Conservation (phyloP, 2,329 filamentous ascomycete genomes). For the Xylaria sp. region DNA sequence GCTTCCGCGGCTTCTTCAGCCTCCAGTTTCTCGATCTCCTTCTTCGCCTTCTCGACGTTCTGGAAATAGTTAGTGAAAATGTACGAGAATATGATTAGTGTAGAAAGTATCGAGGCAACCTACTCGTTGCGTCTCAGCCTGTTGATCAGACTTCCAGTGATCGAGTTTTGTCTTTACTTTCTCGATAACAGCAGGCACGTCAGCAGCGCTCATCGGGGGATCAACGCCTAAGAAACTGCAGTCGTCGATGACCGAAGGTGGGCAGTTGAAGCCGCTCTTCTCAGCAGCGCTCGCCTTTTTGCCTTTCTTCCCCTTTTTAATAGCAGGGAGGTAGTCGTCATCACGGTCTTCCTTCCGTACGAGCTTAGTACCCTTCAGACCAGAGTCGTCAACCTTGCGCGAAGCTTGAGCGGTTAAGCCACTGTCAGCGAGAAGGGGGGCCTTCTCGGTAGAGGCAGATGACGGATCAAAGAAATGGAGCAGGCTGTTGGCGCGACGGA, state of each 20-base stretch:
- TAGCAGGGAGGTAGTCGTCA: conserved; percentile 84
- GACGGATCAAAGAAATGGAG: conserved; percentile 91
- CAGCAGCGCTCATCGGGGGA: conserved; percentile 85
- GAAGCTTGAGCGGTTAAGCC: conserved; percentile 82
- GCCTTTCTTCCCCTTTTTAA: conserved; percentile 89
- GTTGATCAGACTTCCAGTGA: conserved; percentile 92
- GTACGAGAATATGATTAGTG: conserved; percentile 19
- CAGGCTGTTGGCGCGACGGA: conserved; percentile 86
- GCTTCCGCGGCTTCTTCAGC: conserved; percentile 67
- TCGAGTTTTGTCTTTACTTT: conserved; percentile 93
- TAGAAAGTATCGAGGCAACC: conserved; percentile 51
- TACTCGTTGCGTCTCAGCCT: conserved; percentile 89
- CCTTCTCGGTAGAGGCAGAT: conserved; percentile 72
- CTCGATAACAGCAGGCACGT: conserved; percentile 82
- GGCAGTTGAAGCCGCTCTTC: conserved; percentile 78
- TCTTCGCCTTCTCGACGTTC: conserved; percentile 97
- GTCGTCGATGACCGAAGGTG: conserved; percentile 91
- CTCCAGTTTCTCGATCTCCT: conserved; percentile 92
- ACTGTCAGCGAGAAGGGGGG: conserved; percentile 70
- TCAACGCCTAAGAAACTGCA: conserved; percentile 86
- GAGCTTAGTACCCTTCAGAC: conserved; percentile 85
- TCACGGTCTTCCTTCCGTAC: conserved; percentile 88
- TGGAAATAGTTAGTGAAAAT: conserved; percentile 56
- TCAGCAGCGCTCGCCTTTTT: conserved; percentile 72
- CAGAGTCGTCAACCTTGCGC: conserved; percentile 86